phyloP scores from a whole-genome alignment of 1,284 basidiomycete species.

The Trichosporon ovoides region DNA sequence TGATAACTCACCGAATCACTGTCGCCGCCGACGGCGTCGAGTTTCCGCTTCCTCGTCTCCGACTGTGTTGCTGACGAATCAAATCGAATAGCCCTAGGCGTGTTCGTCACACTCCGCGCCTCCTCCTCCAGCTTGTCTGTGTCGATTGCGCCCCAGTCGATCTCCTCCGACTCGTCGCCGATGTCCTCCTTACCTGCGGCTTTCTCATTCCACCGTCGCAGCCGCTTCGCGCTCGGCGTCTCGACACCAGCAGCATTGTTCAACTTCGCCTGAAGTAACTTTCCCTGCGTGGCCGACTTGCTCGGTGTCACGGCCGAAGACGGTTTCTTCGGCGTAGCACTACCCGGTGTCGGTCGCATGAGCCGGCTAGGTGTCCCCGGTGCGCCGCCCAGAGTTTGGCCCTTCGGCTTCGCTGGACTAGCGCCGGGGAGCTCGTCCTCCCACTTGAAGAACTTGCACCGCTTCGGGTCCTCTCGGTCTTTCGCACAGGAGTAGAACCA shows the following conservation, averaged over 20 bases:
- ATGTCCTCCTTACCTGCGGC: background rate
- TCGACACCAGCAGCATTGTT: background rate
- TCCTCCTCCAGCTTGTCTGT: constrained; percentile 35
- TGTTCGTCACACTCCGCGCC: constrained; percentile 14
- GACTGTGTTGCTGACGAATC: background rate
- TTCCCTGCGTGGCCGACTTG: background rate
- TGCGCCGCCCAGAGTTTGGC: background rate
- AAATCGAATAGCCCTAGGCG: background rate
- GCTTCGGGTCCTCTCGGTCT: constrained; percentile 27
- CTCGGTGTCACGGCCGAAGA: background rate
- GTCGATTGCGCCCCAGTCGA: constrained; percentile 40
- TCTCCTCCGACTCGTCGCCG: constrained; percentile 22
- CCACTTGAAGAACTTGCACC: constrained; percentile 47
- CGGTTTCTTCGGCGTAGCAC: background rate
- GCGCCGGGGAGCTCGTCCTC: constrained; percentile 29
- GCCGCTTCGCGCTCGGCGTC: background rate
- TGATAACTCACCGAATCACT: background rate
- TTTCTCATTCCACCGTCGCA: background rate
- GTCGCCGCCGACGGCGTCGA: too few relatives aligned
- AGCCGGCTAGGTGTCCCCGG: constrained; percentile 8
- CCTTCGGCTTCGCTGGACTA: background rate
- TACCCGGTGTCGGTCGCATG: constrained; percentile 2
- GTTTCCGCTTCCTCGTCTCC: background rate
- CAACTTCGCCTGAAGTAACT: background rate
- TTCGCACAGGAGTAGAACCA: constrained; percentile 40